Evolutionary conservation across 2,329 filamentous ascomycete genomes (phyloP), one percentile per base, ranked within the genome.

Genomic region (Lachnellula arida): DNA sequence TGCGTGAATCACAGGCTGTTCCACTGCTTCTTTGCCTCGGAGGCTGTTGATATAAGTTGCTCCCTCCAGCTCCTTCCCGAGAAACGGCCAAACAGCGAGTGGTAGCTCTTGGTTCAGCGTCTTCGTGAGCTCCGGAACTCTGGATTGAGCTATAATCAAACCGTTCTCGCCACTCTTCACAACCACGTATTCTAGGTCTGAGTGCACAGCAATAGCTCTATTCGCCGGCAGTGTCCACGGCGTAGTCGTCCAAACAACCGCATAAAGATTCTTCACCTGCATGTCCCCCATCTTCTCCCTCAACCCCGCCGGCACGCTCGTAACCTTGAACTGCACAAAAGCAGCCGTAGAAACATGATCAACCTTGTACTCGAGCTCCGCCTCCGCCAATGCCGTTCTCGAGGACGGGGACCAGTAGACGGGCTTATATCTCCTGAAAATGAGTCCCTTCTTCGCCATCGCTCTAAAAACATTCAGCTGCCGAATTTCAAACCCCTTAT

Each of bases 181-280:
- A 19, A 96, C 72, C 4, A 78, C 78, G 70, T 97, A 99, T 44
- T 84, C 76, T 58, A 97, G 74, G 40, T 89, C 84, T 6, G 81
- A 76, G 65, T 91, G 85, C 37, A 97, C 80, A 2, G 91, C 92
- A 69, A 99, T 91, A 0, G 90, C 92, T 68, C 84, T 85, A 70
- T 99, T 99, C 2, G 93, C 92, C 0, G 94, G 93, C 5, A 99
- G 76, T 0, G 94, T 99, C 94, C 94, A 99, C 0, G 94, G 94
- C 0, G 94, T 99, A 0, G 94, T 99, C 2, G 94, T 99, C 94
- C 94, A 99, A 51, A 97, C 89, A n/a, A 94, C 80, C n/a, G 88
- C 90, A 69, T 81, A 87, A 11, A 97, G 68, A 5, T 77, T 55
- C 12, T 50, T 74, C 4, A 51, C 78, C 77, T 2, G 73, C 62